These are phyloP conservation scores for Alternaria triticina DNA, from an alignment of 2,329 filamentous ascomycete genomes.

Conservation along the genomic window DNA sequence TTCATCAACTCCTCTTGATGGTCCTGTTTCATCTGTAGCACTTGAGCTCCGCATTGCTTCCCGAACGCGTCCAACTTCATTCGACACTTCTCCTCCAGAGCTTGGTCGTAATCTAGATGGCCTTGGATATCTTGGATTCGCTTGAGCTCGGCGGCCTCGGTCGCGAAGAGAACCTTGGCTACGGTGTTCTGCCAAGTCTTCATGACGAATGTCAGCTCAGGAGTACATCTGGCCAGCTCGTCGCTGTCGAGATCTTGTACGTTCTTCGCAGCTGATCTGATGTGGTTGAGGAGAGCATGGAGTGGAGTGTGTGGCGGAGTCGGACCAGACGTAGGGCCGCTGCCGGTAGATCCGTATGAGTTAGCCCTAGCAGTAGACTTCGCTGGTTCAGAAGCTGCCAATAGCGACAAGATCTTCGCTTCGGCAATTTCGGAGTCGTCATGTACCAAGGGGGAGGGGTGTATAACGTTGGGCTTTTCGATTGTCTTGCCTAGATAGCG, in stretches of 20 bases:
- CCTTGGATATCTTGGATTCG: background rate
- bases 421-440: background rate
- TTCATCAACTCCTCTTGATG: slow-evolving; percentile 1
- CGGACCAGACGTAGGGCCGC: background rate
- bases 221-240: background rate
- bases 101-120: slow-evolving; percentile 4
- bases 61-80: background rate
- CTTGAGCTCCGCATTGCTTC: background rate
- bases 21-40: background rate
- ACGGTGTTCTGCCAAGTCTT: background rate
- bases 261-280: background rate
- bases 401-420: background rate
- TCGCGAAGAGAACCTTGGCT: background rate
- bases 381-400: background rate
- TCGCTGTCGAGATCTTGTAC: background rate
- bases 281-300: background rate
- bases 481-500: slow-evolving; percentile 2
- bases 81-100: background rate
- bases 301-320: background rate
- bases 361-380: background rate
- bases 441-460: background rate
- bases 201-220: background rate
- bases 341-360: slow-evolving; percentile 1
- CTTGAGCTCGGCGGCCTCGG: background rate
- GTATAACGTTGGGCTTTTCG: background rate